Conservation (phyloP, 2,329 filamentous ascomycete genomes). For the Huntiella bhutanensis region DNA sequence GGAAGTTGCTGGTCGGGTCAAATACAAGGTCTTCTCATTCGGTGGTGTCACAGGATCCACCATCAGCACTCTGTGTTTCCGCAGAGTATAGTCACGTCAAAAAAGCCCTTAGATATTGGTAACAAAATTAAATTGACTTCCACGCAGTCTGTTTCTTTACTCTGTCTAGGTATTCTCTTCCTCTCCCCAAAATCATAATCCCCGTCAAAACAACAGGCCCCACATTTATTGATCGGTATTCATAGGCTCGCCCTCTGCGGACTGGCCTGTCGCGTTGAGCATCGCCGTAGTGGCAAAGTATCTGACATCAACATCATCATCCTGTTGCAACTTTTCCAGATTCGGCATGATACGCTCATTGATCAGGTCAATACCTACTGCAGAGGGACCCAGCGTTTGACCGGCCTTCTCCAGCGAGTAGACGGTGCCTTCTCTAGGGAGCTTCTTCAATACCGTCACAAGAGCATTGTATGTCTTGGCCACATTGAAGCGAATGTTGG, state of each 20-base stretch:
- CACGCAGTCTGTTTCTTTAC: no score
- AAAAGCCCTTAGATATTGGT: background rate
- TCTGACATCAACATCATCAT: constrained; percentile 93
- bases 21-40: constrained; percentile 77
- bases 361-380: constrained; percentile 60
- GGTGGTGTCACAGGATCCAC: constrained; percentile 76
- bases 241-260: constrained; percentile 34
- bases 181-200: background rate
- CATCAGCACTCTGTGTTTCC: constrained; percentile 73
- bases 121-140: no score
- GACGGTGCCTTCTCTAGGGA: constrained; percentile 77
- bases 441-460: constrained; percentile 75
- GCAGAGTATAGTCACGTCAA: constrained; percentile 19
- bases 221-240: constrained; percentile 37
- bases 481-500: constrained; percentile 98
- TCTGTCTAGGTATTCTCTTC: constrained; percentile 4
- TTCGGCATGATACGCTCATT: constrained; percentile 74
- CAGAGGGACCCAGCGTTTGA: constrained; percentile 40
- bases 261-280: constrained; percentile 31
- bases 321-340: constrained; percentile 86
- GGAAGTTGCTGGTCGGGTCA: constrained; percentile 45
- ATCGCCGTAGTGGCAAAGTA: constrained; percentile 91
- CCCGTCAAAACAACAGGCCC: background rate
- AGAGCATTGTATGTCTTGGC: constrained; percentile 90
- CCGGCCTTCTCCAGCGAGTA: constrained; percentile 68